Evolutionary conservation across 2,329 filamentous ascomycete species (phyloP).

Genomic region (Alternaria sp.): DNA sequence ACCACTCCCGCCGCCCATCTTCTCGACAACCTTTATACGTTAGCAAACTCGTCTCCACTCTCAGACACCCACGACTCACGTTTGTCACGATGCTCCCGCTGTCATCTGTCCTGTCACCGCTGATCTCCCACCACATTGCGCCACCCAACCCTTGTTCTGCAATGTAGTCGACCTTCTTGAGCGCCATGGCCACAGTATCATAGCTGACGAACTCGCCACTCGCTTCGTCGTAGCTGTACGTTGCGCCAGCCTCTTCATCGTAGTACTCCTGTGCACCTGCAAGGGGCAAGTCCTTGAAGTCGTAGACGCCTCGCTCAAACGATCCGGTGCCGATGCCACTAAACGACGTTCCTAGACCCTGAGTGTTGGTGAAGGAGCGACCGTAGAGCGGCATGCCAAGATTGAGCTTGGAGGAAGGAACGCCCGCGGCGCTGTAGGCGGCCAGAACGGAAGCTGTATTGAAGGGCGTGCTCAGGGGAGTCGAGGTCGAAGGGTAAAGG

Average conservation of each 20-base stretch:
- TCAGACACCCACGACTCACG: constrained; percentile 28
- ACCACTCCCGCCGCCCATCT: constrained; percentile 50
- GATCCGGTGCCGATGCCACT: constrained; percentile 77
- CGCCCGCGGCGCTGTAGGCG: constrained; percentile 68
- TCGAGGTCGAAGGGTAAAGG: constrained; percentile 65
- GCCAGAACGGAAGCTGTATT: constrained; percentile 74
- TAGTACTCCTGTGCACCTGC: constrained; percentile 68
- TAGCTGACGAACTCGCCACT: constrained; percentile 77
- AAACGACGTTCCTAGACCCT: constrained; percentile 73
- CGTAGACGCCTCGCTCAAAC: constrained; percentile 80
- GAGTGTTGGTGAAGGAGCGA: constrained; percentile 79
- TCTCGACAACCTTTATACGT: constrained; percentile 42
- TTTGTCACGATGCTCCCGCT: constrained; percentile 66
- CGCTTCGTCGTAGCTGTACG: constrained; percentile 75
- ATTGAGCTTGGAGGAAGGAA: constrained; percentile 76
- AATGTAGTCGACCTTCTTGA: constrained; percentile 75
- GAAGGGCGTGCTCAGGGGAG: constrained; percentile 76
- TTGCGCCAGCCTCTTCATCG: constrained; percentile 71
- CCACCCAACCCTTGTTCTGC: constrained; percentile 73
- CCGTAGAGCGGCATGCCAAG: constrained; percentile 94
- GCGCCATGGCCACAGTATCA: constrained; percentile 70
- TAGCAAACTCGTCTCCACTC: background rate
- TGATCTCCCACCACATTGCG: constrained; percentile 98
- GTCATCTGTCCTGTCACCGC: constrained; percentile 70
- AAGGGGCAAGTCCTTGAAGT: constrained; percentile 84